Evolutionary conservation across 1,284 basidiomycete genomes (phyloP).

Genomic region (Rhodotorula sp.): DNA sequence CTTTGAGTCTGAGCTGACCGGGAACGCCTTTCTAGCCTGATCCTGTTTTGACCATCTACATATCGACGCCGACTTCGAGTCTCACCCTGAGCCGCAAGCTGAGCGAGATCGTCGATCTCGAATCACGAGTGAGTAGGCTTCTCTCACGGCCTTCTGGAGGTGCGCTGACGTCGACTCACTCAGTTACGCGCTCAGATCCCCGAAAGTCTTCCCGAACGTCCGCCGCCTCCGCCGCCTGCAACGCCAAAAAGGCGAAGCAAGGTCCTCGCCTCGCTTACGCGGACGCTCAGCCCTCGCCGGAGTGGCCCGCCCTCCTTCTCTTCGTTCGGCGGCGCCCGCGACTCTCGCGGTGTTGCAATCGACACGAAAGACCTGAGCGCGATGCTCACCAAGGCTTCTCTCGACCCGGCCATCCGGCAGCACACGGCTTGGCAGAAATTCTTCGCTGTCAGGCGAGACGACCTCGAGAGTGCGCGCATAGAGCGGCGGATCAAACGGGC

Average conservation of each 20-base stretch:
- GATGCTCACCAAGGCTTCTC: conserved; percentile 73
- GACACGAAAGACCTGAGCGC: conserved; percentile 63
- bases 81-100: conserved; percentile 24
- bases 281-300: conserved; percentile 36
- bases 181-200: conserved; percentile 31
- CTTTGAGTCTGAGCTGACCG: not conserved
- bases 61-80: conserved; percentile 27
- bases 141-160: too few relatives aligned
- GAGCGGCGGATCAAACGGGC: conserved; percentile 84
- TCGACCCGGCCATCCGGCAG: conserved; percentile 62
- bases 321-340: conserved; percentile 1
- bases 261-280: conserved; percentile 34
- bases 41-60: conserved; percentile 28
- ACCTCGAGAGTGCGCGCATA: conserved; percentile 76
- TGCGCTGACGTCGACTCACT: not conserved
- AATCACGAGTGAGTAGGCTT: conserved; percentile 14
- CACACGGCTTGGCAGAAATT: conserved; percentile 79
- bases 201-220: conserved; percentile 10
- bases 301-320: conserved; percentile 3
- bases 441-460: conserved; percentile 75
- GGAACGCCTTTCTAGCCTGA: conserved; percentile 3
- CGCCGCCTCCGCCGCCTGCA: not conserved
- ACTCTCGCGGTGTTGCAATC: too few relatives aligned
- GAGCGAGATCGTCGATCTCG: conserved; percentile 29
- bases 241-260: conserved; percentile 28